Evolutionary conservation across 257 asterid species (phyloP).

Genomic region (Anisodus acutangulus): DNA sequence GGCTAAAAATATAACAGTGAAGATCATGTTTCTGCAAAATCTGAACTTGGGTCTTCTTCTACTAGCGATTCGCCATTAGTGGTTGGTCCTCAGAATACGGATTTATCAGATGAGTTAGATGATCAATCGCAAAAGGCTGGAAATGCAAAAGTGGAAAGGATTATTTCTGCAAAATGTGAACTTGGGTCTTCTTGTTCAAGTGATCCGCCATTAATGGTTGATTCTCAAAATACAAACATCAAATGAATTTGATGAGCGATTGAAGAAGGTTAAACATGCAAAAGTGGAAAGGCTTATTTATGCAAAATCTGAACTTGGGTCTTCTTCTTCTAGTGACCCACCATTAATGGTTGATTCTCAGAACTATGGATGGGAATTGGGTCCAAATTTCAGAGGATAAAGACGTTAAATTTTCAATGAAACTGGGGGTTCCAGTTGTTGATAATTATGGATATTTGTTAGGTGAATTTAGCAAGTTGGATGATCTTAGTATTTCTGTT

Average conservation of each 20-base stretch:
- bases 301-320: background rate
- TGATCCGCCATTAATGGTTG: background rate
- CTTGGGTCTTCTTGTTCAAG: background rate
- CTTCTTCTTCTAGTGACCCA: background rate
- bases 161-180: background rate
- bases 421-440: slow-evolving; percentile 22
- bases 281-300: background rate
- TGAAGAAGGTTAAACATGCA: background rate
- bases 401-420: slow-evolving; percentile 3
- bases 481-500: slow-evolving; percentile 28
- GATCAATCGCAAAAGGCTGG: too few species aligned
- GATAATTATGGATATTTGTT: slow-evolving; percentile 34
- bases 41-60: background rate
- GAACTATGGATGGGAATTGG: background rate
- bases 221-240: background rate
- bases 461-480: slow-evolving; percentile 38
- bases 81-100: too few species aligned
- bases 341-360: background rate
- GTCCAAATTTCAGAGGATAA: background rate
- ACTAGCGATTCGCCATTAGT: background rate
- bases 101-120: too few species aligned
- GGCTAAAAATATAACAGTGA: background rate
- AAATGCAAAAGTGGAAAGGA: background rate
- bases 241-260: background rate
- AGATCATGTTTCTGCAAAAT: background rate